A percentile compares a stretch with the other conserved stretches of the same genome.
Conservation (phyloP, 768 basidiomycete genomes). For the Lepiota venenata region DNA sequence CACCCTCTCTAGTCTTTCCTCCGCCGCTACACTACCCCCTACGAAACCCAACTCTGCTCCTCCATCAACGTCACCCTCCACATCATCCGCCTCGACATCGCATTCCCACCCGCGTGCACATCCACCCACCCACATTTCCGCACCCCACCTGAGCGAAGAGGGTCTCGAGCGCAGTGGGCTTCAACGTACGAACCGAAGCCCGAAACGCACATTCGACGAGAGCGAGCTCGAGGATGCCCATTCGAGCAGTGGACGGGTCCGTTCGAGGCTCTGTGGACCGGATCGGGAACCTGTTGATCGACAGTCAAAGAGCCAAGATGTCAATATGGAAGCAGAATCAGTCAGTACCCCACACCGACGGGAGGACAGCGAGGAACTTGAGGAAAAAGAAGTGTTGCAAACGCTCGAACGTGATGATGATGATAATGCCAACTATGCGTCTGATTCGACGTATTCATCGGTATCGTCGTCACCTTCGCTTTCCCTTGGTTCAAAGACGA, state of each 20-base stretch:
- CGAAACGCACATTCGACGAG: slow-evolving; percentile 34
- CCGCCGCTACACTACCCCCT: slow-evolving; percentile 10
- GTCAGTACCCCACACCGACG: too few relatives aligned
- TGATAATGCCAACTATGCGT: background rate
- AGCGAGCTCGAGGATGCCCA: slow-evolving; percentile 17
- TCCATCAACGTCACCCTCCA: background rate
- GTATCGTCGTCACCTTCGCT: background rate
- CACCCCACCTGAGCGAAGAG: slow-evolving; percentile 13
- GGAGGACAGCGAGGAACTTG: background rate
- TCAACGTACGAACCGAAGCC: slow-evolving; percentile 15
- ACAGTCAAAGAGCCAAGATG: background rate
- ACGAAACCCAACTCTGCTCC: background rate
- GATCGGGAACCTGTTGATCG: slow-evolving; percentile 16
- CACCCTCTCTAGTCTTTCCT: slow-evolving; percentile 1
- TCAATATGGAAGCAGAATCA: too few relatives aligned
- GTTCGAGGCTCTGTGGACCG: slow-evolving; percentile 9
- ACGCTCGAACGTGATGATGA: background rate
- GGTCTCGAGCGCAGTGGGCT: slow-evolving; percentile 17
- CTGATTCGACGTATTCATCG: background rate
- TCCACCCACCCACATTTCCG: slow-evolving; percentile 13
- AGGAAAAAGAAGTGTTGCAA: background rate
- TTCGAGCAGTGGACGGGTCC: slow-evolving; percentile 6
- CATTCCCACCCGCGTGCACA: slow-evolving; percentile 12
- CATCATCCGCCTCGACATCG: slow-evolving; percentile 9
- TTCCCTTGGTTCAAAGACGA: slow-evolving; percentile 20